These are phyloP conservation scores for Tetrahymena malaccensis DNA, from an alignment of 73 alveolate species.

Conservation along the genomic window DNA sequence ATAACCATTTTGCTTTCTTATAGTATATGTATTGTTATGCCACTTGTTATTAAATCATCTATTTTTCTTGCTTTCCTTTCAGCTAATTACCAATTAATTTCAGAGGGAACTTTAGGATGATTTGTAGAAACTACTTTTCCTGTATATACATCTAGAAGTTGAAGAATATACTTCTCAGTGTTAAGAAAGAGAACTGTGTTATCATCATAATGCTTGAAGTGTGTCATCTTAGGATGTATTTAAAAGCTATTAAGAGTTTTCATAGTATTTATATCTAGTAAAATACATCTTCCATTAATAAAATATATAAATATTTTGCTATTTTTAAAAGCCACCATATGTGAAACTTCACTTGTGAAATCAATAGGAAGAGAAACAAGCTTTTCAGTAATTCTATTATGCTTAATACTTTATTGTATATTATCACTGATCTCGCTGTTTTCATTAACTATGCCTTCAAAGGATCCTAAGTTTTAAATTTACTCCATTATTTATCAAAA, in stretches of 20 bases:
- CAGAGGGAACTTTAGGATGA: not conserved
- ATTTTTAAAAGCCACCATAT: not conserved
- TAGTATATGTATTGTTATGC: not conserved
- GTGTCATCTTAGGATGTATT: not conserved
- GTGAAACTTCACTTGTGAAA: not conserved
- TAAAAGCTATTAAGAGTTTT: not conserved
- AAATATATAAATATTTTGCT: not conserved
- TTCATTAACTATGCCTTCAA: not conserved
- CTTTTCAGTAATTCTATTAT: not conserved
- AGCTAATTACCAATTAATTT: not conserved
- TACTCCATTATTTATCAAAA: not conserved
- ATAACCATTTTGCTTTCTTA: not conserved
- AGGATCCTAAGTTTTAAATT: not conserved
- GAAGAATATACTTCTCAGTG: not conserved
- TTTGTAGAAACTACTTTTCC: not conserved
- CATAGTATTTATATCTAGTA: not conserved
- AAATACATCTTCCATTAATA: not conserved
- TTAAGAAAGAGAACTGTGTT: not conserved
- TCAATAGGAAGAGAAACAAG: not conserved
- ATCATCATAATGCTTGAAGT: not conserved
- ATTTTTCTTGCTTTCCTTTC: not conserved
- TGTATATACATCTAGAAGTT: not conserved
- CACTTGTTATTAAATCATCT: not conserved
- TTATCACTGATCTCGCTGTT: not conserved
- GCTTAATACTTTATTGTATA: not conserved